Conservation (phyloP, 768 basidiomycete species). For the Botryobasidium botryosum region DNA sequence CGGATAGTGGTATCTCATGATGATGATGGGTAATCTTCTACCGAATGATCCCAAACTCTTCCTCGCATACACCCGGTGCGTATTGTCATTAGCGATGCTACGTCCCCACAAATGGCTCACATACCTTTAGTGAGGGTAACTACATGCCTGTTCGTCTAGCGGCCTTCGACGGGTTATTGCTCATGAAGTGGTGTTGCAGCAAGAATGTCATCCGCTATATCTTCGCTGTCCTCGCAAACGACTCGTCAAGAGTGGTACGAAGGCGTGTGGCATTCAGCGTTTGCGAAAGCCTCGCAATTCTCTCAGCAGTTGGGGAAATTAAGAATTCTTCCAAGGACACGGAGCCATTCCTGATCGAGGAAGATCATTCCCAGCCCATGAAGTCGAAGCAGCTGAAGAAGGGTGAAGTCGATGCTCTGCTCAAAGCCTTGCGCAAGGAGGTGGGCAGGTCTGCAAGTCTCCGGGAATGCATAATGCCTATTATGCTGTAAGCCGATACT, state of each 20-base stretch:
- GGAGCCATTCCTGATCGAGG: constrained; percentile 69
- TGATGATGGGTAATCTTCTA: constrained; percentile 60
- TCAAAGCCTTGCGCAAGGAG: constrained; percentile 81
- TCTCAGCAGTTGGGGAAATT: constrained; percentile 85
- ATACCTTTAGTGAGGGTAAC: constrained; percentile 62
- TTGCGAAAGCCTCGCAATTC: constrained; percentile 70
- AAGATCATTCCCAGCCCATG: constrained; percentile 59
- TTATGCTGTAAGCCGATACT: constrained; percentile 46
- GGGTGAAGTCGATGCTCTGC: constrained; percentile 67
- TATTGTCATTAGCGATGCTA: constrained; percentile 12
- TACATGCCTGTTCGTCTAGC: constrained; percentile 79
- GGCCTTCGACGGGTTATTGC: constrained; percentile 76
- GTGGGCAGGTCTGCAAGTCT: constrained; percentile 53
- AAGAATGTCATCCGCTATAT: constrained; percentile 69
- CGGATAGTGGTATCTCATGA: constrained; percentile 59
- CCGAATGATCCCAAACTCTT: constrained; percentile 62
- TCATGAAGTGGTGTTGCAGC: constrained; percentile 75
- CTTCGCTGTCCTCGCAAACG: constrained; percentile 69
- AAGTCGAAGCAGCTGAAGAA: constrained; percentile 56
- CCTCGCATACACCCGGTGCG: constrained; percentile 77
- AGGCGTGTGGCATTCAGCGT: constrained; percentile 76
- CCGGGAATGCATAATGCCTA: constrained; percentile 65
- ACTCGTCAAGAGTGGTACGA: constrained; percentile 65
- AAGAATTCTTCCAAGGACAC: constrained; percentile 54
- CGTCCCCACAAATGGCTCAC: too few relatives aligned